phyloP scores from a whole-genome alignment of 257 asterid genomes.

The Osmanthus fragrans region DNA sequence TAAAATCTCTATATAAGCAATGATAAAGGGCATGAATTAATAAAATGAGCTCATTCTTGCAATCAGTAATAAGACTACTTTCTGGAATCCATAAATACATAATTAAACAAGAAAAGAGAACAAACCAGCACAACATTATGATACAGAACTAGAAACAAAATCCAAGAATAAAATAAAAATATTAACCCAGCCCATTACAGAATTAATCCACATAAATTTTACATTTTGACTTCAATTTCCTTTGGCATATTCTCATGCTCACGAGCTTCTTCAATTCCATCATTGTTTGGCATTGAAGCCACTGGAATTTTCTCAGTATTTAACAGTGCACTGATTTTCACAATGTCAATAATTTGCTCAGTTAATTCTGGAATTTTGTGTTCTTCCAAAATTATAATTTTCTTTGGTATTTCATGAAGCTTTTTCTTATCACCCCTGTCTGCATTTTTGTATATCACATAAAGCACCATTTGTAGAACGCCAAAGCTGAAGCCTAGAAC shows the following conservation, averaged over 20 bases:
- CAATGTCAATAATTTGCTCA: slow-evolving; percentile 41
- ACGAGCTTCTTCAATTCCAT: slow-evolving; percentile 19
- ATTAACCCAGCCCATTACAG: too few relatives aligned
- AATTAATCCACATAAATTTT: neutral
- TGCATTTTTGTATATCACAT: slow-evolving; percentile 42
- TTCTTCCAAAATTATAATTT: slow-evolving; percentile 34
- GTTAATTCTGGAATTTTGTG: slow-evolving; percentile 23
- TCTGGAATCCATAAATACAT: neutral
- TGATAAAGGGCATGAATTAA: neutral
- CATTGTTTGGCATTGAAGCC: slow-evolving; percentile 19
- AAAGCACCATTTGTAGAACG: slow-evolving; percentile 53
- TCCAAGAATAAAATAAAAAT: neutral
- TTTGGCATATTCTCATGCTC: slow-evolving; percentile 9
- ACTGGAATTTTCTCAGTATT: slow-evolving; percentile 32
- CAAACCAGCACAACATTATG: neutral
- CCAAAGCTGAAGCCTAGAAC: slow-evolving; percentile 69
- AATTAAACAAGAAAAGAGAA: neutral
- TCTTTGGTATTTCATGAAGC: slow-evolving; percentile 31
- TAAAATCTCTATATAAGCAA: too few relatives aligned
- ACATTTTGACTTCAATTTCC: slow-evolving; percentile 15
- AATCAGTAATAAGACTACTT: too few relatives aligned
- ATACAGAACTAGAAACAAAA: neutral
- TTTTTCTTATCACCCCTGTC: slow-evolving; percentile 17
- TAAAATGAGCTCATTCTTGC: neutral
- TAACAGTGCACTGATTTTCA: slow-evolving; percentile 30